phyloP scores from a whole-genome alignment of 148 eudicot species.

The Vaccinium vitisidaea region DNA sequence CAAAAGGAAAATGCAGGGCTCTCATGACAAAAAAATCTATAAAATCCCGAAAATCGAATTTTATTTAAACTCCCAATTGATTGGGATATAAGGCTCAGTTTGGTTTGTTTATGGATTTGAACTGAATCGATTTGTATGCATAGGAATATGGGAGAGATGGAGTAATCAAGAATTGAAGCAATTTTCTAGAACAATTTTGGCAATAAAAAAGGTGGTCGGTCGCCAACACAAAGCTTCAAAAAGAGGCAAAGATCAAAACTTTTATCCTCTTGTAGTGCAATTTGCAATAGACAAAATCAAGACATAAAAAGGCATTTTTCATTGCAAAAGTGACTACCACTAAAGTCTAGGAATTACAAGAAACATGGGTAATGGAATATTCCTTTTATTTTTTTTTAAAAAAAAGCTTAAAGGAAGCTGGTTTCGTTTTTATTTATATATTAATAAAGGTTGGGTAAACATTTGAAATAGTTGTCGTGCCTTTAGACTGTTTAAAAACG shows the following conservation, averaged over 20 bases:
- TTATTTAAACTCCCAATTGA: neutral
- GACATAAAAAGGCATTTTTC: too few relatives aligned
- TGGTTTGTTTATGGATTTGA: neutral
- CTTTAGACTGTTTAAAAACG: too few relatives aligned
- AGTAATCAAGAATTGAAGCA: neutral
- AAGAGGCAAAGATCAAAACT: neutral
- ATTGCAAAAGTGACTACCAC: neutral
- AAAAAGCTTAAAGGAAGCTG: too few relatives aligned
- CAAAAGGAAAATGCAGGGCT: neutral
- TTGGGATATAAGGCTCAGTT: too few relatives aligned
- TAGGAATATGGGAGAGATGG: neutral
- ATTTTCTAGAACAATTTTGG: neutral
- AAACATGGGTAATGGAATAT: too few relatives aligned
- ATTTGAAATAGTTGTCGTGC: too few relatives aligned
- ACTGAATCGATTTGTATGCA: neutral
- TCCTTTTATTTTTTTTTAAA: too few relatives aligned
- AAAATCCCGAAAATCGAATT: neutral
- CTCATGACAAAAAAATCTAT: neutral
- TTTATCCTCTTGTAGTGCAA: neutral
- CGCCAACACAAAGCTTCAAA: neutral
- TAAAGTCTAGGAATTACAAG: neutral
- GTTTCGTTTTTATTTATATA: too few relatives aligned
- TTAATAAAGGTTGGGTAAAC: too few relatives aligned
- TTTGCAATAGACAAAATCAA: too few relatives aligned
- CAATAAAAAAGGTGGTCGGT: neutral